These are phyloP conservation scores for Chaetomiaceae sp. DNA, from an alignment of 2,329 filamentous ascomycete genomes.

Conservation along the genomic window DNA sequence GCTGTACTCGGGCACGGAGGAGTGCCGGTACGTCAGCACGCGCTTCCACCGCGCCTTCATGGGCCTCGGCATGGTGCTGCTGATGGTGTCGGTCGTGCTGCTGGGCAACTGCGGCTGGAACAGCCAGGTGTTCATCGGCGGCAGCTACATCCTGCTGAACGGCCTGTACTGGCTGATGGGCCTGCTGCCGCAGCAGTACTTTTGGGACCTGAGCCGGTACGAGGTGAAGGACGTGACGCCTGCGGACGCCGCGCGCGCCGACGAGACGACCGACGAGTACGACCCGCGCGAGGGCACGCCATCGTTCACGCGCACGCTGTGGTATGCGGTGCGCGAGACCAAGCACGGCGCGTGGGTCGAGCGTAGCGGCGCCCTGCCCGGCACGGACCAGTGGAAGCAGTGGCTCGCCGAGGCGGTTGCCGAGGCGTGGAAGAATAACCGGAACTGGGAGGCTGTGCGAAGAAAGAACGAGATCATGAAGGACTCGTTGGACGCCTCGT, in stretches of 20 bases:
- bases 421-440: constrained; percentile 30
- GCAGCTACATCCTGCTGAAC: constrained; percentile 53
- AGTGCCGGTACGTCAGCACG: constrained; percentile 47
- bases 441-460: constrained; percentile 41
- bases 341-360: constrained; percentile 47
- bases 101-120: constrained; percentile 57
- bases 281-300: constrained; percentile 37
- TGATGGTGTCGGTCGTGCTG: constrained; percentile 56
- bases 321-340: constrained; percentile 53
- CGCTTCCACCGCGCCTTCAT: constrained; percentile 48
- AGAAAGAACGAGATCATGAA: constrained; percentile 46
- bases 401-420: constrained; percentile 47
- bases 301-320: constrained; percentile 51
- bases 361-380: constrained; percentile 45
- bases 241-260: constrained; percentile 32
- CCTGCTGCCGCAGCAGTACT: constrained; percentile 41
- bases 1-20: constrained; percentile 55
- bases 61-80: constrained; percentile 50
- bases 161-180: constrained; percentile 53
- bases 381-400: constrained; percentile 44
- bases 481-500: constrained; percentile 6
- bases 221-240: constrained; percentile 37
- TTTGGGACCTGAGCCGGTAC: constrained; percentile 55
- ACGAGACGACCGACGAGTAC: constrained; percentile 25
- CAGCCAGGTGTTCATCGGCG: constrained; percentile 53